A percentile compares a stretch with the other conserved stretches of the same genome.
Conservation (phyloP, 495 filamentous ascomycete genomes). For the Xylaria intraflava region DNA sequence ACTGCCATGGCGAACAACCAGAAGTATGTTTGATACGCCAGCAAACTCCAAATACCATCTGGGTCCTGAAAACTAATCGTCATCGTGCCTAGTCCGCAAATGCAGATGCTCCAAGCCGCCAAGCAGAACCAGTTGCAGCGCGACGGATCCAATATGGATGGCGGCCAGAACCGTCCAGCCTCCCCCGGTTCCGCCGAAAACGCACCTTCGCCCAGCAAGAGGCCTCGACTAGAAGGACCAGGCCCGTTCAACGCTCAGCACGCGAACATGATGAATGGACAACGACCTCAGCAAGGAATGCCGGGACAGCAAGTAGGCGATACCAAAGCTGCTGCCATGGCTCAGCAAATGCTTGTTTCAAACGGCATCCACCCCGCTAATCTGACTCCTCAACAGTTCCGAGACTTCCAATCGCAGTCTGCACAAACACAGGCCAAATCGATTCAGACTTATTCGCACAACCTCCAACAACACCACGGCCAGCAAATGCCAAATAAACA, state of each 20-base stretch:
- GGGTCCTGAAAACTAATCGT: constrained; percentile 18
- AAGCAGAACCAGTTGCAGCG: constrained; percentile 70
- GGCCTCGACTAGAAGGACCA: constrained; percentile 71
- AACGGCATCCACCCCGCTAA: constrained; percentile 69
- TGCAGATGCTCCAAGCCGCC: constrained; percentile 62
- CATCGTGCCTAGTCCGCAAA: constrained; percentile 47
- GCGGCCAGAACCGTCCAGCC: constrained; percentile 70
- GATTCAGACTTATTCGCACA: constrained; percentile 78
- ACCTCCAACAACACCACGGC: constrained; percentile 72
- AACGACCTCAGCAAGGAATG: constrained; percentile 64
- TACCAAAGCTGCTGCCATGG: constrained; percentile 41
- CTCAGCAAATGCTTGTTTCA: constrained; percentile 54
- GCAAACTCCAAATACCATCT: background rate
- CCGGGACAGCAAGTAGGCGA: constrained; percentile 63
- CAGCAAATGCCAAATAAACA: constrained; percentile 68
- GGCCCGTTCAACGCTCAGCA: constrained; percentile 61
- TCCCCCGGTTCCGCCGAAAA: constrained; percentile 81
- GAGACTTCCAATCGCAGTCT: constrained; percentile 57
- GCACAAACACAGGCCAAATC: constrained; percentile 65
- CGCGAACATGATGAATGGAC: constrained; percentile 70
- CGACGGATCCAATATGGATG: constrained; percentile 80
- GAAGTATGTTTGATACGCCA: constrained; percentile 45
- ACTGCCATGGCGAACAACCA: constrained; percentile 75
- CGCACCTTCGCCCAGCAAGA: constrained; percentile 85
- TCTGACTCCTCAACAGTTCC: constrained; percentile 71